phyloP scores from a whole-genome alignment of 768 basidiomycete species.

The Mrakia hoshinonis region DNA sequence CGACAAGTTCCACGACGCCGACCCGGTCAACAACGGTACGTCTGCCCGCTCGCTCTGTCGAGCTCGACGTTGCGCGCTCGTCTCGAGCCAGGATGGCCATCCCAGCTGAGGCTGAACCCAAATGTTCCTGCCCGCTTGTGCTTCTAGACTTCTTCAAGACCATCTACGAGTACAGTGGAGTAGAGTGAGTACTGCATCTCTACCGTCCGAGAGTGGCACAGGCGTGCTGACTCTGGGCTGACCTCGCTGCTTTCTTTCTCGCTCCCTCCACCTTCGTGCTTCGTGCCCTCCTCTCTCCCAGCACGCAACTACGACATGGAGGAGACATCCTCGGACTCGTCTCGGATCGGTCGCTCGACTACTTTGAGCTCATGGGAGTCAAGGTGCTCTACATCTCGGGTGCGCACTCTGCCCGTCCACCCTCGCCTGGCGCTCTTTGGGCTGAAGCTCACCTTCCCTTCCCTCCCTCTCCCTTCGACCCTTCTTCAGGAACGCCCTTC shows the following conservation, averaged over 20 bases:
- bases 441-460: too few relatives aligned
- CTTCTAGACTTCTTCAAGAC: conserved; percentile 45
- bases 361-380: conserved; percentile 81
- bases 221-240: not conserved
- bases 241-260: not conserved
- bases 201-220: too few relatives aligned
- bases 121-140: not conserved
- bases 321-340: conserved; percentile 76
- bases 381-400: conserved; percentile 80
- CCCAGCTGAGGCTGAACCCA: not conserved
- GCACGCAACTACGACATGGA: conserved; percentile 85
- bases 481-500: conserved; percentile 60
- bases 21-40: conserved; percentile 65
- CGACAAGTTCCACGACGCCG: conserved; percentile 90
- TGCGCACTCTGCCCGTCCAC: not conserved
- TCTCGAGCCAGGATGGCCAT: not conserved
- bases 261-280: not conserved
- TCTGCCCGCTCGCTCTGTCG: too few relatives aligned
- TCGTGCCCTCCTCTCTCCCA: not conserved
- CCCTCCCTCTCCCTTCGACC: conserved; percentile 37
- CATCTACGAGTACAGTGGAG: conserved; percentile 53
- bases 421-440: too few relatives aligned
- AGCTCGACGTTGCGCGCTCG: too few relatives aligned
- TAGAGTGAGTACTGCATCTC: conserved; percentile 7
- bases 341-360: conserved; percentile 57